Conservation (phyloP, 768 basidiomycete genomes). For the Agaricus subrufescens region DNA sequence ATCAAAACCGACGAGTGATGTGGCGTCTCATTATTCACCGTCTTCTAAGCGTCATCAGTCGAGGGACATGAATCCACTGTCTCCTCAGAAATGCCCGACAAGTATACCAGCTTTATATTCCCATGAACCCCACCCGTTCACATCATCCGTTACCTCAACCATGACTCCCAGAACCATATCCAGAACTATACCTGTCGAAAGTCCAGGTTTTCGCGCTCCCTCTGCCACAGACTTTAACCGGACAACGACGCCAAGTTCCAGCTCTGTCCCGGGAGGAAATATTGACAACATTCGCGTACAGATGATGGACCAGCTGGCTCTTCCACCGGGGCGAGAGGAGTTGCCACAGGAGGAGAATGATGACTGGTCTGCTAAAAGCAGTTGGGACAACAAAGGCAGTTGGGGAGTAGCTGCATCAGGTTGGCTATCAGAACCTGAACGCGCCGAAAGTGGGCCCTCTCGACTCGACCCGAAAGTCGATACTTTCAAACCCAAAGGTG, state of each 20-base stretch:
- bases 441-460: no score
- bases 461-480: no score
- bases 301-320: neutral
- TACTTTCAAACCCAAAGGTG: no score
- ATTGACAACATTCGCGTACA: neutral
- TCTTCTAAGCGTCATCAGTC: neutral
- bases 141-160: neutral
- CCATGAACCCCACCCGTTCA: neutral
- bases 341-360: neutral
- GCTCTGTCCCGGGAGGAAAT: neutral
- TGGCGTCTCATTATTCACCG: neutral
- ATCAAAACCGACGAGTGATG: neutral
- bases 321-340: neutral
- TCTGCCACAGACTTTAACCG: neutral
- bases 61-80: neutral
- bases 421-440: neutral
- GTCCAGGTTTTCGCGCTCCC: neutral
- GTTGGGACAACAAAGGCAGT: neutral
- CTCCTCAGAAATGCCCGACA: neutral
- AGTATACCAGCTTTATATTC: neutral
- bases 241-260: neutral
- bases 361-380: neutral
- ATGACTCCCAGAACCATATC: neutral
- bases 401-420: neutral
- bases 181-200: neutral